A percentile compares a stretch with the other conserved stretches of the same genome.
These are phyloP conservation scores for Ogataea dorogensis DNA, from an alignment of 805 yeast genomes.

Conservation along the genomic window DNA sequence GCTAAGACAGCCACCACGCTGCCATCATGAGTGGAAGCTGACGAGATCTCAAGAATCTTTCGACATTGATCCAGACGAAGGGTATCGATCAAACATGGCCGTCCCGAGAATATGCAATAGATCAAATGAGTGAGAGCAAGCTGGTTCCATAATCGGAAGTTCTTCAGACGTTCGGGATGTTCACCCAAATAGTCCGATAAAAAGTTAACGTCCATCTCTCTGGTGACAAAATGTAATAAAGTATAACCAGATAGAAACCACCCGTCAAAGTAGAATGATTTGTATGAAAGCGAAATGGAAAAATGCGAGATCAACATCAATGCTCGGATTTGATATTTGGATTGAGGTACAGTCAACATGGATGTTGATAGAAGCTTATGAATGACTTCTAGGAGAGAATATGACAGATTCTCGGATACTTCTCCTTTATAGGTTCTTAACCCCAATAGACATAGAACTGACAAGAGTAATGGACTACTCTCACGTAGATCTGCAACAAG, in stretches of 20 bases:
- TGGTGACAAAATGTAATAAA: slow-evolving; percentile 57
- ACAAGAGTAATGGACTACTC: slow-evolving; percentile 57
- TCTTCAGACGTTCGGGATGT: slow-evolving; percentile 37
- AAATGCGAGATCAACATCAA: slow-evolving; percentile 60
- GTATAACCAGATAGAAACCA: slow-evolving; percentile 70
- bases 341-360: slow-evolving; percentile 41
- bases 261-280: slow-evolving; percentile 56
- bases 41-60: slow-evolving; percentile 53
- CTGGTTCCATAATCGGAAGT: slow-evolving; percentile 69
- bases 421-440: slow-evolving; percentile 40
- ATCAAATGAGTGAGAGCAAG: slow-evolving; percentile 61
- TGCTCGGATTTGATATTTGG: slow-evolving; percentile 57
- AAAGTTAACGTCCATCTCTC: slow-evolving; percentile 38
- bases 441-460: slow-evolving; percentile 60
- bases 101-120: slow-evolving; percentile 61
- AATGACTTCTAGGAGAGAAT: slow-evolving; percentile 44
- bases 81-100: slow-evolving; percentile 66
- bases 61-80: slow-evolving; percentile 57
- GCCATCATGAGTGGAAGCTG: slow-evolving; percentile 71
- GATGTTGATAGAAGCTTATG: slow-evolving; percentile 45
- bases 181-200: slow-evolving; percentile 26
- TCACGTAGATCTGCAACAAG: slow-evolving; percentile 46
- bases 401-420: slow-evolving; percentile 25
- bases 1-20: slow-evolving; percentile 71
- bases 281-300: slow-evolving; percentile 55